These are phyloP conservation scores for Symbiodinium natans DNA, from an alignment of 73 alveolate genomes.

Conservation along the genomic window DNA sequence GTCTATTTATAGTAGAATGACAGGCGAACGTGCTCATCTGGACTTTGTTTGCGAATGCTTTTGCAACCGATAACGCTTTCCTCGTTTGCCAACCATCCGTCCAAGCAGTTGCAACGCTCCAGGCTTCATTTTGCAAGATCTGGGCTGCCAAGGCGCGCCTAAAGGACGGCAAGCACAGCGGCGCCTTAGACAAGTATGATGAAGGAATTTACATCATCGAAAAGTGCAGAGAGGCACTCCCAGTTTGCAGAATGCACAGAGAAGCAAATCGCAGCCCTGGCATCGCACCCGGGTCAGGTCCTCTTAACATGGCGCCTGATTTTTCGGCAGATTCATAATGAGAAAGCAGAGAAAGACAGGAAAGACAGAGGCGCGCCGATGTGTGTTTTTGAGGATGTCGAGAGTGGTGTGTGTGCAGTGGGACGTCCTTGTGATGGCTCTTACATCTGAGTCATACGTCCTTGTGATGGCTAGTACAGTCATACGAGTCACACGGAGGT, in stretches of 20 bases:
- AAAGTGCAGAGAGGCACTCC: constrained; percentile 68
- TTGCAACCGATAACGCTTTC: too few relatives aligned
- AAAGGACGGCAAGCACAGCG: constrained; percentile 48
- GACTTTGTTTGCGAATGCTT: not conserved
- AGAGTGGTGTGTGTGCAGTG: not conserved
- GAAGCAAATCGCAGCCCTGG: not conserved
- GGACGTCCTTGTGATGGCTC: too few relatives aligned
- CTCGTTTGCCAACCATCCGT: too few relatives aligned
- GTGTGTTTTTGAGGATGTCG: too few relatives aligned
- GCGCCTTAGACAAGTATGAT: constrained; percentile 46
- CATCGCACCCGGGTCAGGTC: constrained; percentile 43
- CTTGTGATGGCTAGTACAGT: too few relatives aligned
- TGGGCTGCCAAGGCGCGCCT: constrained; percentile 43
- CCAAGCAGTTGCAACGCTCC: not conserved
- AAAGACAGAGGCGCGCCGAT: constrained; percentile 51
- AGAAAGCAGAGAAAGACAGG: constrained; percentile 89
- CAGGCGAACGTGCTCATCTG: not conserved
- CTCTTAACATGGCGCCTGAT: constrained; percentile 75
- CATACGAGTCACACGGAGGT: not conserved
- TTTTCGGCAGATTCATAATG: constrained; percentile 78
- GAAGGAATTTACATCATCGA: constrained; percentile 72
- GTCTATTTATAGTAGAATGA: too few relatives aligned
- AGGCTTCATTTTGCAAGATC: not conserved
- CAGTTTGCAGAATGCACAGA: not conserved
- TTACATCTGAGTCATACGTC: too few relatives aligned